A percentile compares a stretch with the other conserved stretches of the same genome.
Evolutionary conservation across 371 early-diverging fungal species (phyloP).

Genomic region (Apophysomyces trapeziformis): DNA sequence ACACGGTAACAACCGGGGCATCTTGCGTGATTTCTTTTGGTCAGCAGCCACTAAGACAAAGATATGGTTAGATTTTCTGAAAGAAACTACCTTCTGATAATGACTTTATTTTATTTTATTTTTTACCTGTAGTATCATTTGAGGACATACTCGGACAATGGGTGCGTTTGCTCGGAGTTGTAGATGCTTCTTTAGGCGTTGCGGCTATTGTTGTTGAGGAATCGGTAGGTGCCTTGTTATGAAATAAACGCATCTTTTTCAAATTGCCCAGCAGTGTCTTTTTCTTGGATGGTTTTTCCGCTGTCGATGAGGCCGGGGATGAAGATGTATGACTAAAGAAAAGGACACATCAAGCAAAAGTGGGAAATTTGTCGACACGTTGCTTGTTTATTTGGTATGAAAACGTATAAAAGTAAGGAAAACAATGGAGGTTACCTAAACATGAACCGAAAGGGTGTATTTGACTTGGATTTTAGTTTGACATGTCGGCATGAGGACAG

Average conservation of each 20-base stretch:
- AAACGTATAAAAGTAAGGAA: not conserved
- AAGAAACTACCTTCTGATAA: not conserved
- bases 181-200: not conserved
- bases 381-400: not conserved
- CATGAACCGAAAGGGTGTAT: not conserved
- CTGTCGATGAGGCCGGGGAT: not conserved
- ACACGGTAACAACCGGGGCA: not conserved
- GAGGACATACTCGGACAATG: conserved; percentile 2
- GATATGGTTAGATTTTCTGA: not conserved
- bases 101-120: not conserved
- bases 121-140: conserved; percentile 2
- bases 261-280: not conserved
- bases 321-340: not conserved
- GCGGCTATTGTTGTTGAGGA: not conserved
- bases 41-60: not conserved
- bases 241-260: not conserved
- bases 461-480: not conserved
- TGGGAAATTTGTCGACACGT: too few species aligned
- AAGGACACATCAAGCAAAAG: too few species aligned
- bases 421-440: conserved; percentile 1
- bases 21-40: not conserved
- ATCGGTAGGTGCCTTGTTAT: not conserved
- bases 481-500: not conserved
- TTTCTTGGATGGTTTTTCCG: not conserved
- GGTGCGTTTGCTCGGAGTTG: not conserved